Conservation (phyloP, 768 basidiomycete species). For the Scleroderma bovista region DNA sequence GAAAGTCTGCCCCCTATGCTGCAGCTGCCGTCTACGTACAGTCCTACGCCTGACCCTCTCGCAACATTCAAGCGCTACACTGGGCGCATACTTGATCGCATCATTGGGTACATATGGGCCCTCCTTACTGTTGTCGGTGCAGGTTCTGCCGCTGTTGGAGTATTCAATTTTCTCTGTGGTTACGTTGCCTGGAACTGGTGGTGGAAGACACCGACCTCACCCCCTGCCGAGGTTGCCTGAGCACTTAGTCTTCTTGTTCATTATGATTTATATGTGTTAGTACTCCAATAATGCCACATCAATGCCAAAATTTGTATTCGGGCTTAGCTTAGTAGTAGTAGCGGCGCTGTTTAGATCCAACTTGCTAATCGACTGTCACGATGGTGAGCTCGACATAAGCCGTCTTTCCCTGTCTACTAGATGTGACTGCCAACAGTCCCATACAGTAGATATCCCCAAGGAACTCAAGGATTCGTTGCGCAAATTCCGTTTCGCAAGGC, state of each 20-base stretch:
- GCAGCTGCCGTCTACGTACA: conserved; percentile 45
- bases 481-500: conserved; percentile 76
- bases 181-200: conserved; percentile 63
- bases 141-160: conserved; percentile 63
- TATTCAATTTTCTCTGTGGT: conserved; percentile 69
- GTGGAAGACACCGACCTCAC: conserved; percentile 20
- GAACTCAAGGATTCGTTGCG: conserved; percentile 71
- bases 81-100: conserved; percentile 65
- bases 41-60: conserved; percentile 48
- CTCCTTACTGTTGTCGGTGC: conserved; percentile 69
- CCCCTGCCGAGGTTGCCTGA: conserved; percentile 14
- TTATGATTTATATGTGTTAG: not conserved
- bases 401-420: not conserved
- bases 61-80: conserved; percentile 53
- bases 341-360: too few relatives aligned
- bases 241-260: not conserved
- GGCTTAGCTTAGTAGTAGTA: not conserved
- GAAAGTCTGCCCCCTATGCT: conserved; percentile 22
- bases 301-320: not conserved
- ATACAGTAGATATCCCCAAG: conserved; percentile 82
- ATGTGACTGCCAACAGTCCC: conserved; percentile 11
- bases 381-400: conserved; percentile 1
- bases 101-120: conserved; percentile 80
- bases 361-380: not conserved
- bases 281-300: not conserved